Evolutionary conservation across 305 asterid species (phyloP).

Genomic region (Solanum hybrid): DNA sequence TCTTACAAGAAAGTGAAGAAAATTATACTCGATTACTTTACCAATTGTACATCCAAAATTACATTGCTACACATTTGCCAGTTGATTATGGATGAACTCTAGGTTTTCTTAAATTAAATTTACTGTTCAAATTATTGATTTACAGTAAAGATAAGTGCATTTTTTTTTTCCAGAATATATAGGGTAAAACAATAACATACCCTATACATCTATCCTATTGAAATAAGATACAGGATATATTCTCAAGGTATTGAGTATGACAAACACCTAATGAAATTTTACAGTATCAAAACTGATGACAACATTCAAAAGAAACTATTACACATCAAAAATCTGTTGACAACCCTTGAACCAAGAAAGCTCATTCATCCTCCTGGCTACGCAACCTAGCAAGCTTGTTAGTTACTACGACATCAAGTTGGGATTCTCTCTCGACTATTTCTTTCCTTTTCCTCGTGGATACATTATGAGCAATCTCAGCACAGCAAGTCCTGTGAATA

Average conservation of each 20-base stretch:
- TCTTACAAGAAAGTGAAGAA: not conserved
- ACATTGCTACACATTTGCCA: not conserved
- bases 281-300: not conserved
- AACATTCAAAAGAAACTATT: too few species aligned
- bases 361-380: conserved; percentile 71
- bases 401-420: conserved; percentile 57
- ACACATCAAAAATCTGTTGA: not conserved
- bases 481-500: conserved; percentile 45
- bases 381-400: conserved; percentile 63
- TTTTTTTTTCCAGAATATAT: not conserved
- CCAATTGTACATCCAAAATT: not conserved
- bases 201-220: not conserved
- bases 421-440: conserved; percentile 55
- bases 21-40: not conserved
- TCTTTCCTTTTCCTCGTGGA: conserved; percentile 63
- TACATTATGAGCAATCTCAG: conserved; percentile 59
- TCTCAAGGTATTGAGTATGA: not conserved
- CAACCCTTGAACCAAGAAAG: not conserved
- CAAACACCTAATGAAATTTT: not conserved
- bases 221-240: not conserved
- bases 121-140: not conserved
- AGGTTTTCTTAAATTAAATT: not conserved
- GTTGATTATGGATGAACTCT: not conserved
- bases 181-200: not conserved
- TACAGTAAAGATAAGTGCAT: not conserved